Evolutionary conservation across 2,329 filamentous ascomycete genomes (phyloP), one percentile per base, ranked within the genome.

Genomic region (Alternaria gansuensis): DNA sequence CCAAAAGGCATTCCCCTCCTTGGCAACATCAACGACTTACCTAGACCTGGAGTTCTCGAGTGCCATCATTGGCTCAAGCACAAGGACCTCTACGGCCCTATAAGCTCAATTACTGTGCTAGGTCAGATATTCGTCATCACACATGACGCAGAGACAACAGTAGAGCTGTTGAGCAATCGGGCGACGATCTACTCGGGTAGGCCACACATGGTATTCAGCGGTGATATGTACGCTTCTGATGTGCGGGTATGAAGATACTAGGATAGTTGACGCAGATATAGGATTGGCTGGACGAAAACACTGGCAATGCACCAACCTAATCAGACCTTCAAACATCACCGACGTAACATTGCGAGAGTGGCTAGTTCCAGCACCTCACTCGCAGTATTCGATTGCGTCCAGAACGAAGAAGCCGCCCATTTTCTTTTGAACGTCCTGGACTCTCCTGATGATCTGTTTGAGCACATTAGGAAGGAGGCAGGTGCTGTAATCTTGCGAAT

Each of bases 1-100:
- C 84, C 84, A 0, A 82, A 74, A 40, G 77, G 77, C 0, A 64
- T 81, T 6, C 82, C 82, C 0, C 7, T 86, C 0, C 17, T 86
- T 1, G 84, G 84, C 2, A 86, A 85, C 60, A 59, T 85, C 11
- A 60, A 63, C 0, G 82, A 85, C 57, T 69, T 86, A 7, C 84
- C 84, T 0, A 67, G 75, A 0, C 45, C 69, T 8, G 75, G 72
- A 1, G 58, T 60, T 4, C 74, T 69, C 4, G 80, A 82, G 50
- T 81, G 72, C 66, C 55, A 75, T 7, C 79, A 82, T 54, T 83
- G 80, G 80, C 57, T 79, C 0, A 73, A 81, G 41, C 75, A 80
- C 59, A 82, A 81, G 57, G 73, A 80, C 3, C 33, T 43, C 13
- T 74, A 74, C 44, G 71, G 72, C 5, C 72, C 71, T 0, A 71